Base-by-base conservation (phyloP, 306 rosid genomes). In the Rosa persica region DNA sequence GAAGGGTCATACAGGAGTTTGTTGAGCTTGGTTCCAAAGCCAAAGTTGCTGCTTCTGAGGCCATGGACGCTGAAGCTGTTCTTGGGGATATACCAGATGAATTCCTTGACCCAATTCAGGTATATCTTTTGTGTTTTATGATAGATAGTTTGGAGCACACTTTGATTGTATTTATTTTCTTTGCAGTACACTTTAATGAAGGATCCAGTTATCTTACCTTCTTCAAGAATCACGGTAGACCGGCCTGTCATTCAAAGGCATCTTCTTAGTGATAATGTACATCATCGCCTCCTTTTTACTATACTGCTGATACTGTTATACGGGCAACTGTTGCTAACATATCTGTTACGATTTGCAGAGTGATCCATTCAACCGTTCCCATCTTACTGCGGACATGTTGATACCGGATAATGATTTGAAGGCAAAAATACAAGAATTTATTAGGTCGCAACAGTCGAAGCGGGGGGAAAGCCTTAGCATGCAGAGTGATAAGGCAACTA, bases 1-100 rank as follows among this genome's bases (percentile, higher is more conserved):
- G 86, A 48, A 91, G 96, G 89, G 82, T 96, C 30, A 91, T 90
- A 81, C 93, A 85, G 61, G 96, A 90, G 74, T 96, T 96, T 80
- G 30, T 81, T 67, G 92, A 89, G 81, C 97, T 96, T 30, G 97
- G 99, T 82, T 85, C 83, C 75, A 96, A 93, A 85, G 98, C 98
- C 68, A 88, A 90, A 80, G 85, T 89, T 64, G 98, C 99, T 57
- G 99, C 99, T 76, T 85, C 98, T 11, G 98, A 91, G 83, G 98
- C 98, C 75, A 86, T 90, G 97, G 99, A 93, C 57, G 65, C 94
- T 10, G 99, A 96, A 90, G 99, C 97, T 83, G 72, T 82, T 79
- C 89, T 96, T 5, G 99, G 99, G 61, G 99, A 96, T 72, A 96
- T 96, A 83, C 99, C 99, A n/a, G 99, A 96, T 12, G 99, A 96